phyloP scores from a whole-genome alignment of 1,139 yeast genomes.

The Diutina scorzettiae region DNA sequence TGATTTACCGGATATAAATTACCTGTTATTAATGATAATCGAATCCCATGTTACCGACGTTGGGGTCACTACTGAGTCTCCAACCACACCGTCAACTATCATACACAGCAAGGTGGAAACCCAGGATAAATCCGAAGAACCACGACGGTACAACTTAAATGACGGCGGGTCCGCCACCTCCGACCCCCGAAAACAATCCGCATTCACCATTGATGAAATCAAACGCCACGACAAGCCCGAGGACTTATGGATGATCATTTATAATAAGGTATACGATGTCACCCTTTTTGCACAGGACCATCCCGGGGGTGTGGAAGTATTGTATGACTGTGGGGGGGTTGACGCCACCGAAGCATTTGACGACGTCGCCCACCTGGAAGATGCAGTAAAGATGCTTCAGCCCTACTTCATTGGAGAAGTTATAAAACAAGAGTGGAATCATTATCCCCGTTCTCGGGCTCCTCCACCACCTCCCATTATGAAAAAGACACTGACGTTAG shows the following conservation, averaged over 20 bases:
- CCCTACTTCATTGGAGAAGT: conserved; percentile 25
- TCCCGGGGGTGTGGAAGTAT: conserved; percentile 63
- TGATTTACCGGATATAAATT: too few relatives aligned
- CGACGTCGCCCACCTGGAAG: conserved; percentile 38
- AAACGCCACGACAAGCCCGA: conserved; percentile 31
- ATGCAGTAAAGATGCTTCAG: conserved; percentile 27
- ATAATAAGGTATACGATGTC: conserved; percentile 50
- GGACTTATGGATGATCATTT: conserved; percentile 58
- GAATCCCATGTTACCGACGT: too few relatives aligned
- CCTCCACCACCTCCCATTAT: conserved; percentile 1
- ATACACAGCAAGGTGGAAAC: too few relatives aligned
- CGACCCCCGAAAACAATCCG: too few relatives aligned
- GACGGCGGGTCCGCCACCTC: too few relatives aligned
- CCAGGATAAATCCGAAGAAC: too few relatives aligned
- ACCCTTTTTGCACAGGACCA: conserved; percentile 38
- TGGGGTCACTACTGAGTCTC: too few relatives aligned
- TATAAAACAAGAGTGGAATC: background rate
- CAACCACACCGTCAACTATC: too few relatives aligned
- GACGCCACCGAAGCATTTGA: conserved; percentile 56
- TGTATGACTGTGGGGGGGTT: conserved; percentile 60
- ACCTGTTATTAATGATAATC: too few relatives aligned
- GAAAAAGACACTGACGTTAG: background rate
- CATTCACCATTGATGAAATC: conserved; percentile 16
- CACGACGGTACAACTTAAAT: too few relatives aligned
- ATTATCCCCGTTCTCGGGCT: background rate